Percentiles rank a stretch among this genome's conserved stretches.
Conservation (phyloP, 768 basidiomycete species). For the Mycena floridula region DNA sequence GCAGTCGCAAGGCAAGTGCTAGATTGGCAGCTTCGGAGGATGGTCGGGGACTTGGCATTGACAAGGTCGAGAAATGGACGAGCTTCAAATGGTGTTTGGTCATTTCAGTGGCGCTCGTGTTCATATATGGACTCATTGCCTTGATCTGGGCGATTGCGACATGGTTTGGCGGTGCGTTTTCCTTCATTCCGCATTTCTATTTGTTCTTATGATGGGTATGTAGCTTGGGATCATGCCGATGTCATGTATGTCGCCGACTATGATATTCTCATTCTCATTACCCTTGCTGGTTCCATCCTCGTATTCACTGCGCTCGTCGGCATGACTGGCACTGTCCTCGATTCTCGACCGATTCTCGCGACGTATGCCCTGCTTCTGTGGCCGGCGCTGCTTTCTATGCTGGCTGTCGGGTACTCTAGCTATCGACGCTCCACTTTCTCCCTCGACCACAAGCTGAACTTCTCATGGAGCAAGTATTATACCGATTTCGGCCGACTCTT, state of each 20-base stretch:
- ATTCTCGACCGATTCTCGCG: conserved; percentile 63
- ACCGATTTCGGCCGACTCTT: conserved; percentile 44
- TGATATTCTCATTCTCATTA: conserved; percentile 49
- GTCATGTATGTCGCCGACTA: conserved; percentile 57
- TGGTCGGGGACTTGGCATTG: conserved; percentile 30
- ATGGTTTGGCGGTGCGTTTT: conserved; percentile 48
- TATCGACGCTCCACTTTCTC: conserved; percentile 57
- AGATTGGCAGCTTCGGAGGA: conserved; percentile 26
- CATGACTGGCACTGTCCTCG: conserved; percentile 52
- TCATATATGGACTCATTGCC: conserved; percentile 46
- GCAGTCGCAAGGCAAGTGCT: background rate
- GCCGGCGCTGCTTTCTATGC: conserved; percentile 51
- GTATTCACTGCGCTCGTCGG: conserved; percentile 57
- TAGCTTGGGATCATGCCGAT: conserved; percentile 59
- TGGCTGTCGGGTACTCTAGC: conserved; percentile 56
- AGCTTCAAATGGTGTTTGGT: conserved; percentile 57
- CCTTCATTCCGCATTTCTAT: conserved; percentile 1
- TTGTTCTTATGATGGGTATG: background rate
- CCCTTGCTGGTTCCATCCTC: conserved; percentile 48
- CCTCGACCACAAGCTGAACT: conserved; percentile 60
- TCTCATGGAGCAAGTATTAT: conserved; percentile 63
- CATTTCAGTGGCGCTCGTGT: conserved; percentile 46
- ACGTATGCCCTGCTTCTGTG: conserved; percentile 64
- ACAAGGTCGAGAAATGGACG: conserved; percentile 46
- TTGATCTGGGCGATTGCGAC: conserved; percentile 48